Percentiles rank a stretch among this genome's conserved stretches.
These are phyloP conservation scores for Cryoendolithus antarcticus DNA, from an alignment of 2,329 filamentous ascomycete genomes.

Conservation along the genomic window DNA sequence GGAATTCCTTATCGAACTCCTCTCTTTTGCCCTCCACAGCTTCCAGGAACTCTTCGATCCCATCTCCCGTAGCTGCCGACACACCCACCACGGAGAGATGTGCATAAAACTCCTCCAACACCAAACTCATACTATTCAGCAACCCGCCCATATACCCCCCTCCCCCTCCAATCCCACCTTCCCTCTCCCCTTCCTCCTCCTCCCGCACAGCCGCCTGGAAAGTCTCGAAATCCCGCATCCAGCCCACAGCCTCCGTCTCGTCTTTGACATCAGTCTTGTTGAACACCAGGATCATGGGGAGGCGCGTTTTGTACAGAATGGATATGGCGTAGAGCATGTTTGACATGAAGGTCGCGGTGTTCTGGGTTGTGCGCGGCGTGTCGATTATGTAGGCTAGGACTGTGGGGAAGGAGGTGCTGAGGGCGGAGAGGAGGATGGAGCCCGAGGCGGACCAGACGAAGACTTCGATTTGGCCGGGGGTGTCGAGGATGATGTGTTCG, in stretches of 20 bases:
- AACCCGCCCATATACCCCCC: slow-evolving; percentile 91
- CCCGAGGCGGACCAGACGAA: slow-evolving; percentile 98
- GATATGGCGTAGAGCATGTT: slow-evolving; percentile 99
- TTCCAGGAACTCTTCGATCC: slow-evolving; percentile 85
- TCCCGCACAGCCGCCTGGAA: slow-evolving; percentile 76
- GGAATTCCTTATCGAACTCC: slow-evolving; percentile 85
- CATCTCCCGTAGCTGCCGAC: slow-evolving; percentile 81
- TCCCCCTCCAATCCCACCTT: slow-evolving; percentile 31
- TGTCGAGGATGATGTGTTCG: slow-evolving; percentile 83
- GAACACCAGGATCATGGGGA: slow-evolving; percentile 98
- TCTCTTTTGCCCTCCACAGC: slow-evolving; percentile 76
- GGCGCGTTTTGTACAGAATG: slow-evolving; percentile 95
- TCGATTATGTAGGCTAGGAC: slow-evolving; percentile 97
- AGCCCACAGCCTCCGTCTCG: slow-evolving; percentile 81
- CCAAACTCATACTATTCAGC: slow-evolving; percentile 93
- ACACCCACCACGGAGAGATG: slow-evolving; percentile 89
- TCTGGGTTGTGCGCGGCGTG: slow-evolving; percentile 83
- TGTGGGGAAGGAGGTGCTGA: slow-evolving; percentile 89
- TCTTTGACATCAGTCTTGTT: slow-evolving; percentile 98
- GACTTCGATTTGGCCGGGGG: slow-evolving; percentile 94
- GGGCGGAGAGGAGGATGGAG: slow-evolving; percentile 80
- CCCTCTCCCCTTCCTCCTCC: slow-evolving; percentile 68
- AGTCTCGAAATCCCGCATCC: slow-evolving; percentile 98
- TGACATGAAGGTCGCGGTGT: slow-evolving; percentile 96
- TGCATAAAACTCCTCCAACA: slow-evolving; percentile 95